phyloP scores from a whole-genome alignment of 108 stramenopile genomes.

The Licmophora abbreviata region DNA sequence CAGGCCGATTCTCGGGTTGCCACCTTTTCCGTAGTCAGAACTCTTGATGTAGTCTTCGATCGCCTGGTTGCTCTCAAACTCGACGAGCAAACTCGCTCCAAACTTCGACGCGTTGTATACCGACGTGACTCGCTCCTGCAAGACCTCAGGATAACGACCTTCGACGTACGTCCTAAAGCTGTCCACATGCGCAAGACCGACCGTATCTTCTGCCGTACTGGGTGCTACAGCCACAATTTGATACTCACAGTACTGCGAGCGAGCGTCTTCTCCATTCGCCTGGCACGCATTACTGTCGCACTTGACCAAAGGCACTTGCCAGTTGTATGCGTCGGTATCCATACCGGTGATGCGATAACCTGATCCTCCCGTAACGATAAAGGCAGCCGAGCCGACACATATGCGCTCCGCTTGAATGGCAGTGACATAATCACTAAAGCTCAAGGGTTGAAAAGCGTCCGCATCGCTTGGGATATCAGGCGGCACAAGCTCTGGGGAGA shows the following conservation, averaged over 20 bases:
- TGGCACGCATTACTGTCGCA: constrained; percentile 54
- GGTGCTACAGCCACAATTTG: constrained; percentile 49
- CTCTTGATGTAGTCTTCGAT: constrained; percentile 47
- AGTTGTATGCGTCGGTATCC: constrained; percentile 19
- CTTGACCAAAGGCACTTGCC: constrained; percentile 72
- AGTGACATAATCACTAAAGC: constrained; percentile 61
- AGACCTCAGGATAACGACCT: constrained; percentile 36
- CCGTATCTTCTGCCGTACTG: constrained; percentile 17
- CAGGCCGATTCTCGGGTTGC: constrained; percentile 48
- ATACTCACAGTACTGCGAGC: constrained; percentile 43
- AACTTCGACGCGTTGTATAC: too few relatives aligned
- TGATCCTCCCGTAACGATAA: background rate
- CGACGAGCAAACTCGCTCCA: constrained; percentile 3
- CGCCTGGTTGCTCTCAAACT: constrained; percentile 33
- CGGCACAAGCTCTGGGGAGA: constrained; percentile 31
- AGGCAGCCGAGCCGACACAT: constrained; percentile 18
- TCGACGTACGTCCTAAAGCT: constrained; percentile 43
- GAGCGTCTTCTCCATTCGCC: constrained; percentile 51
- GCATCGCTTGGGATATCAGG: constrained; percentile 30
- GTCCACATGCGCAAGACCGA: constrained; percentile 22
- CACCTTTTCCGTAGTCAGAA: constrained; percentile 34
- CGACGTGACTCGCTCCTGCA: constrained; percentile 11
- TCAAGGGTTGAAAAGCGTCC: constrained; percentile 36
- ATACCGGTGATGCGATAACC: constrained; percentile 18
- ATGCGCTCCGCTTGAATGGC: constrained; percentile 48